phyloP scores from a whole-genome alignment of 345 rosid genomes.

The Pelargonium nanum region DNA sequence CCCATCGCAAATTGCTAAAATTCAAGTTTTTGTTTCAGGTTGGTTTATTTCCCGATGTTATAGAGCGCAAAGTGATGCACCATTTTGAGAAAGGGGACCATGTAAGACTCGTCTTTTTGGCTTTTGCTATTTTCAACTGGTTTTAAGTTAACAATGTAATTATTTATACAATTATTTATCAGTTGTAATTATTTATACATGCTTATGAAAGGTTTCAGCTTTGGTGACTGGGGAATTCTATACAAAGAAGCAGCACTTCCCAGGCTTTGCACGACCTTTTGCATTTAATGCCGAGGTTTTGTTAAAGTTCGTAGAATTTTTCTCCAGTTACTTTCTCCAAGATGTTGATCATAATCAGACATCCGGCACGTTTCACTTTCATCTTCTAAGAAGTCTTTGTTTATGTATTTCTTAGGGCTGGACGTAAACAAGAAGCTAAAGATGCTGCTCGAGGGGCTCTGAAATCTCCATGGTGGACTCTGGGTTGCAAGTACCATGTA shows the following conservation, averaged over 20 bases:
- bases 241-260: slow-evolving; percentile 65
- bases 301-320: slow-evolving; percentile 40
- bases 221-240: slow-evolving; percentile 84
- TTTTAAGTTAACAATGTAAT: neutral
- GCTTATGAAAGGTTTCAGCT: slow-evolving; percentile 58
- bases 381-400: neutral
- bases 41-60: slow-evolving; percentile 72
- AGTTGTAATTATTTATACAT: neutral
- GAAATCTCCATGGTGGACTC: slow-evolving; percentile 88
- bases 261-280: slow-evolving; percentile 87
- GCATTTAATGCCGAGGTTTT: slow-evolving; percentile 73
- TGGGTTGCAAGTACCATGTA: slow-evolving; percentile 71
- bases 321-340: slow-evolving; percentile 4
- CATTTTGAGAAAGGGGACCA: slow-evolving; percentile 69
- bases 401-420: slow-evolving; percentile 38
- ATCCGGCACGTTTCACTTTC: neutral
- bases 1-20: slow-evolving; percentile 4
- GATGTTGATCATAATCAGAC: neutral
- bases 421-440: slow-evolving; percentile 65
- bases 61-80: slow-evolving; percentile 61
- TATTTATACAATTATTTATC: neutral
- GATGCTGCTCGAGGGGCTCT: slow-evolving; percentile 82
- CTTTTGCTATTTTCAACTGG: neutral
- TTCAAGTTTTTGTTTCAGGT: slow-evolving; percentile 33
- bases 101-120: slow-evolving; percentile 26